phyloP scores from a whole-genome alignment of 768 basidiomycete genomes.

The Leccinum olivaceopallidum region DNA sequence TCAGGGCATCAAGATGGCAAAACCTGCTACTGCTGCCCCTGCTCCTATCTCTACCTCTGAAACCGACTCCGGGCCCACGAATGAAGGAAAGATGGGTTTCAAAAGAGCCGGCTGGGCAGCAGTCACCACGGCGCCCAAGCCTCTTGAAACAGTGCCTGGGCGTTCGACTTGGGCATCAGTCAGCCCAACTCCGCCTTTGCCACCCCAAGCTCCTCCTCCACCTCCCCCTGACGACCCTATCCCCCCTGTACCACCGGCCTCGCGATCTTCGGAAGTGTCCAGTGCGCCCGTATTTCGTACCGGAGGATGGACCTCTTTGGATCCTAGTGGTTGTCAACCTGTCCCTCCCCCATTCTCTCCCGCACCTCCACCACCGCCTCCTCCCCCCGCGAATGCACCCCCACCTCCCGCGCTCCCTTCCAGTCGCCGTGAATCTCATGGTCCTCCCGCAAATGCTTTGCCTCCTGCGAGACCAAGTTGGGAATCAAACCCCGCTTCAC shows the following conservation, averaged over 20 bases:
- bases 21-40: constrained; percentile 27
- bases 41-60: constrained; percentile 18
- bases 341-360: constrained; percentile 24
- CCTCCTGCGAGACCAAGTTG: constrained; percentile 5
- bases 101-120: constrained; percentile 56
- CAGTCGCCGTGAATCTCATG: constrained; percentile 13
- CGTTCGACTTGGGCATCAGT: constrained; percentile 18
- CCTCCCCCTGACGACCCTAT: constrained; percentile 14
- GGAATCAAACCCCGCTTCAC: constrained; percentile 6
- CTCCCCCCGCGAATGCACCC: constrained; percentile 13
- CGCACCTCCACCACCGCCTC: constrained; percentile 12
- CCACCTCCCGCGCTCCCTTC: background rate
- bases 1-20: constrained; percentile 68
- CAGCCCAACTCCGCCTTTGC: constrained; percentile 25
- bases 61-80: constrained; percentile 15
- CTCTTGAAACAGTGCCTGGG: constrained; percentile 12
- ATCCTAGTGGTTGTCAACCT: constrained; percentile 42
- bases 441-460: constrained; percentile 9
- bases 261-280: constrained; percentile 17
- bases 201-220: constrained; percentile 11
- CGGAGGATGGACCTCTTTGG: constrained; percentile 69
- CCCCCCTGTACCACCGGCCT: constrained; percentile 16
- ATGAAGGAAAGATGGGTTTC: constrained; percentile 28
- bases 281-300: constrained; percentile 53
- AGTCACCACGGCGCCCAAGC: constrained; percentile 18